Evolutionary conservation across 768 basidiomycete genomes (phyloP).

Genomic region (Kwoniella botswanensis): DNA sequence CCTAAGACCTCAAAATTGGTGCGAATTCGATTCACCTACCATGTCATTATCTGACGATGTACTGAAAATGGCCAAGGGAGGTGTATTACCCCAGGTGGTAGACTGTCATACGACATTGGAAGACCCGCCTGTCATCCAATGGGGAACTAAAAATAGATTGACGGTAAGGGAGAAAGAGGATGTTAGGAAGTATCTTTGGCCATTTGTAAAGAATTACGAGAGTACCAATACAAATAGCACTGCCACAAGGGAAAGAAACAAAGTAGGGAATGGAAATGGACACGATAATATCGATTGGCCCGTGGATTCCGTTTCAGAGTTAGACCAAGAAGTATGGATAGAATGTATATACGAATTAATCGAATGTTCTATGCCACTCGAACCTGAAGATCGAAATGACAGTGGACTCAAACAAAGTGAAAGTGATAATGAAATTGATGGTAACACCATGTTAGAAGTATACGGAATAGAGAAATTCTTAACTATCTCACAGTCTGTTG

Average conservation of each 20-base stretch:
- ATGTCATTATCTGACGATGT: background rate
- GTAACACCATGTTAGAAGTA: background rate
- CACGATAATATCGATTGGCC: slow-evolving; percentile 1
- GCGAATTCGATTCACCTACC: slow-evolving; percentile 1
- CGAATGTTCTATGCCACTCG: background rate
- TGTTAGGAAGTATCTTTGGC: slow-evolving; percentile 2
- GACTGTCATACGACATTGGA: slow-evolving; percentile 8
- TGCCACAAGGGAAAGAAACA: background rate
- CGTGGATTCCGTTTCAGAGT: background rate
- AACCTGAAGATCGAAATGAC: no score
- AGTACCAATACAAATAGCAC: background rate
- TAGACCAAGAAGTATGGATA: slow-evolving; percentile 9
- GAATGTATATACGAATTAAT: slow-evolving; percentile 1
- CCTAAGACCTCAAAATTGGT: background rate
- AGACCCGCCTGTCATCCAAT: slow-evolving; percentile 1
- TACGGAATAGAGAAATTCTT: slow-evolving; percentile 12
- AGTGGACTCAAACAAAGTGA: no score
- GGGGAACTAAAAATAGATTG: slow-evolving; percentile 3
- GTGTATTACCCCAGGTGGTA: background rate
- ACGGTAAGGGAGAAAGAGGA: slow-evolving; percentile 6
- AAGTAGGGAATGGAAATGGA: background rate
- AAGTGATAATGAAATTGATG: background rate
- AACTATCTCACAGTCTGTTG: background rate
- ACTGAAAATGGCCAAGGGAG: background rate
- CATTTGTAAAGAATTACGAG: background rate